Evolutionary conservation across 768 basidiomycete genomes (phyloP).

Genomic region (Boletus reticuloceps): DNA sequence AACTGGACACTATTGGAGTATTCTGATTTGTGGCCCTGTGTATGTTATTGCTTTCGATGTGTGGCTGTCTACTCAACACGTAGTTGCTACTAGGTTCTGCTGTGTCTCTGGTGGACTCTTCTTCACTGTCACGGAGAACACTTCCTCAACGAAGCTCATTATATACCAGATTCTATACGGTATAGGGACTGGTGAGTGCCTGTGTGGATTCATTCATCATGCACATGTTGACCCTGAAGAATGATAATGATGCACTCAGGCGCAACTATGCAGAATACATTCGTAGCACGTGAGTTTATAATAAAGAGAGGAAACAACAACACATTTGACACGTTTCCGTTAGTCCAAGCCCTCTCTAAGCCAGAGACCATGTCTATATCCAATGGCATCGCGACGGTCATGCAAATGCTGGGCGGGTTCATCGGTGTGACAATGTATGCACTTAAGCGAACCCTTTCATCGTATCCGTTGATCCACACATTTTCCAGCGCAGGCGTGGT

Average conservation of each 20-base stretch:
- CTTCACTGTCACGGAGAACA: slow-evolving; percentile 7
- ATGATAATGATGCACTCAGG: background rate
- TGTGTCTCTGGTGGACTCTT: slow-evolving; percentile 12
- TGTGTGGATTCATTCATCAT: too few species aligned
- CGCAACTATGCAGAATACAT: slow-evolving; percentile 9
- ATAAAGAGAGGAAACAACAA: background rate
- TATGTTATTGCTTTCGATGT: background rate
- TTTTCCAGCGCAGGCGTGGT: slow-evolving; percentile 6
- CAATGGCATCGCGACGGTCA: slow-evolving; percentile 7
- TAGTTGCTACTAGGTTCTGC: slow-evolving; percentile 5
- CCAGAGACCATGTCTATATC: slow-evolving; percentile 2
- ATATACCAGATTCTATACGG: slow-evolving; percentile 14
- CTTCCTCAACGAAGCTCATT: slow-evolving; percentile 2
- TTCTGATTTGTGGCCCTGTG: slow-evolving; percentile 13
- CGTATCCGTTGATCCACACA: background rate
- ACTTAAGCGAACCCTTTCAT: background rate
- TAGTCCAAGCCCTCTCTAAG: slow-evolving; percentile 11
- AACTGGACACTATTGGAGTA: slow-evolving; percentile 13
- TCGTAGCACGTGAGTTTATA: slow-evolving; percentile 4
- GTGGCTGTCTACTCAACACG: background rate
- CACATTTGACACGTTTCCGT: background rate
- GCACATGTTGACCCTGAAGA: too few species aligned
- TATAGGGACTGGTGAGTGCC: slow-evolving; percentile 8
- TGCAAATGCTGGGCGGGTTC: slow-evolving; percentile 13
- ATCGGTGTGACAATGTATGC: slow-evolving; percentile 7